Base-by-base conservation (phyloP, 2,329 filamentous ascomycete species). In the Sarocladiaceae sp. region DNA sequence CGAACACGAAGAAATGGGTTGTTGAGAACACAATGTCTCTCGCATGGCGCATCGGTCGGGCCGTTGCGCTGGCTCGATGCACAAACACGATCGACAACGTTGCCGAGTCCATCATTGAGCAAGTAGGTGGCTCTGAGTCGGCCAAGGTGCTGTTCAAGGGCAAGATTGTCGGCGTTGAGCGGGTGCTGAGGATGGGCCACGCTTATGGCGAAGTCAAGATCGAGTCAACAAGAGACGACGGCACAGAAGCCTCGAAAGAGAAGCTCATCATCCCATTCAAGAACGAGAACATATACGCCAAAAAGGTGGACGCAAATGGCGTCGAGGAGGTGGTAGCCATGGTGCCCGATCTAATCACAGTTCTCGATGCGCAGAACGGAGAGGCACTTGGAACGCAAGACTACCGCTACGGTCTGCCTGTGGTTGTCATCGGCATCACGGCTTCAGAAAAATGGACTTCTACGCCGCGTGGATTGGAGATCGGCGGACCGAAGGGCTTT, bases 281-380 rank as follows among this genome's bases (percentile, higher is more conserved):
- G 63, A 86, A 86, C 58, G 82, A 87, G 55, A 86, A 85, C 53
- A 82, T 86, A 33, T 74, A 74, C n/a, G 81, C 76, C 0, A 29
- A 29, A 13, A 29, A 29, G 26, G 26, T 29, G 9, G 13, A 29
- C 9, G 26, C 26, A 29, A 13, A 29, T 29, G 26, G 26, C 26
- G 13, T 7, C 26, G 62, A 66, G 24, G 59, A 68, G 24, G 60
- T 78, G 0, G 55, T 80, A 1, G 72, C 72, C 1, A 66, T 74
- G 1, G 76, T 78, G 2, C 78, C 78, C 0, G 78, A 81, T 46
- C 58, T 81, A 4, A 73, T 80, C 44, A 65, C 68, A 0, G 63
- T 80, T 7, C 67, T 80, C 13, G 75, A 79, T 45, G 68, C 72
- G 6, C 72, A 76, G 49, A 76, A 72, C 10, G 76, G 76, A 21